Base-by-base conservation (phyloP, 768 basidiomycete species). In the Suillus brevipes region DNA sequence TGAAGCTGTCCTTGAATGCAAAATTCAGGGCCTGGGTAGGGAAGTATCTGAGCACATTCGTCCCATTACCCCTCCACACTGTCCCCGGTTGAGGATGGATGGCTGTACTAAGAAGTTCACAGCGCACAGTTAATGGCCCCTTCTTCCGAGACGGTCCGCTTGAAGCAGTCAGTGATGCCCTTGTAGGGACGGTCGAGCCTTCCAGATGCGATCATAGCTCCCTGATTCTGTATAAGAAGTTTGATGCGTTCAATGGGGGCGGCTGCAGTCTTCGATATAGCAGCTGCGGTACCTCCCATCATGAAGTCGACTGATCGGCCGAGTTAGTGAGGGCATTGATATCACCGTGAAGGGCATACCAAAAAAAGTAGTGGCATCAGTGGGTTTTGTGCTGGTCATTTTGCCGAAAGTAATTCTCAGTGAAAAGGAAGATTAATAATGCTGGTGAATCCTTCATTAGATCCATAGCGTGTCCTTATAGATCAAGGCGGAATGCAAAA, bases 21-120 rank as follows among this genome's bases (percentile, higher is more conserved):
- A 82, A 82, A 71, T 82, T 82, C 58, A 82, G 70, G 0, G 81
- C 81, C 66, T 82, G 81, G 0, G 82, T 82, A 16, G 80, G 82
- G 71, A 82, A 82, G 74, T 82, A 82, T 59, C 81, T 77, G 61
- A 81, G 66, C 38, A 82, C 72, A 60, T 82, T 82, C 63, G 81
- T 77, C 49, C 78, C 77, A 62, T 82, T 82, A 34, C 81, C 80
- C 43, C 81, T 79, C 81, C 81, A 82, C 68, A 81, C 80, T 76
- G n/a, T 37, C 10, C 42, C 50, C 34, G n/a, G 45, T 36, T 50
- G 49, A 65, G 56, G n/a, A 42, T 38, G 12, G 14, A 57, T 25
- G 13, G 20, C 18, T 59, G 10, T 4, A 53, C 60, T 40, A 23
- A 64, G 58, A 65, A 62, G 40, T 37, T 28, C n/a, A 36, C 52